Percentiles rank a stretch among this genome's conserved stretches.
Conservation (phyloP, 2,329 filamentous ascomycete species). For the Colletotrichum sidae region DNA sequence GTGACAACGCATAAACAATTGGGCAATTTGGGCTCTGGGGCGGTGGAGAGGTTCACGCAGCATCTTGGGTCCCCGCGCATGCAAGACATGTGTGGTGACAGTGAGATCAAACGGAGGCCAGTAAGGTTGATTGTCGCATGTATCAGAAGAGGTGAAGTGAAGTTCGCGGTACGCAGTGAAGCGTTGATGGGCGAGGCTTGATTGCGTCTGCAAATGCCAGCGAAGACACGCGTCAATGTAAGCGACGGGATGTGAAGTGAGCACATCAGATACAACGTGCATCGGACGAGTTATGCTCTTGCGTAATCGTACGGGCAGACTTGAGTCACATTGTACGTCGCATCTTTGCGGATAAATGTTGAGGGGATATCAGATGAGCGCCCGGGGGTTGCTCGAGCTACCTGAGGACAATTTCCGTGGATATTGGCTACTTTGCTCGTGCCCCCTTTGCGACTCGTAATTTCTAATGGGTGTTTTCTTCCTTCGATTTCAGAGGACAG, state of each 20-base stretch:
- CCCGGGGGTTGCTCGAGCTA: conserved; percentile 17
- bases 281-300: too few species aligned
- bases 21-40: conserved; percentile 8
- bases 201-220: too few species aligned
- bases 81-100: conserved; percentile 19
- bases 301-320: too few species aligned
- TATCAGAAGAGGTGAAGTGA: neutral
- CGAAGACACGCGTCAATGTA: too few species aligned
- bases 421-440: conserved; percentile 26
- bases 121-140: neutral
- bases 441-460: conserved; percentile 30
- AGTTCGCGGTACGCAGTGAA: too few species aligned
- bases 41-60: conserved; percentile 17
- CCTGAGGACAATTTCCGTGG: conserved; percentile 35
- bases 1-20: conserved; percentile 26
- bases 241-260: too few species aligned
- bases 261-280: too few species aligned
- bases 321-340: too few species aligned
- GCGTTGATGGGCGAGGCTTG: too few species aligned
- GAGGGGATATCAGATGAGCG: conserved; percentile 3
- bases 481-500: conserved; percentile 3
- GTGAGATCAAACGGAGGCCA: conserved; percentile 1
- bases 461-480: neutral
- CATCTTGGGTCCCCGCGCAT: neutral
- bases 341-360: neutral